phyloP scores from a whole-genome alignment of 2,329 filamentous ascomycete species.

The Fusarium setosum region DNA sequence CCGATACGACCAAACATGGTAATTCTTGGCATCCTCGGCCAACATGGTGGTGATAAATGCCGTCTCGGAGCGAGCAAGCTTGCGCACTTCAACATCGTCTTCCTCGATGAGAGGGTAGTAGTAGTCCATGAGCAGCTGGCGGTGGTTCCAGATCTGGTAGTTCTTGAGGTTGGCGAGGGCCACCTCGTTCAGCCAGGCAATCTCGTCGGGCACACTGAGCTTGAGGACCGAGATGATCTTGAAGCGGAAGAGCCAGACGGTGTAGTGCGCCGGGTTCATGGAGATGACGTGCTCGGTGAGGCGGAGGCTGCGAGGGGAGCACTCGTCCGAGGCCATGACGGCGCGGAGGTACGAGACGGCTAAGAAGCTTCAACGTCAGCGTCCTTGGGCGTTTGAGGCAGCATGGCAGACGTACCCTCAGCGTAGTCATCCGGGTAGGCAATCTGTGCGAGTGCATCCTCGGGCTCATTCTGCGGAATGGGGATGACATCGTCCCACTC shows the following conservation, averaged over 20 bases:
- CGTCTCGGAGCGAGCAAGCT: conserved; percentile 73
- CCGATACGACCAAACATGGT: conserved; percentile 97
- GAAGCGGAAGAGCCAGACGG: conserved; percentile 96
- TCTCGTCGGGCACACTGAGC: conserved; percentile 75
- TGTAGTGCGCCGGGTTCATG: conserved; percentile 98
- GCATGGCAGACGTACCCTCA: conserved; percentile 66
- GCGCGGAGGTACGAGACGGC: conserved; percentile 94
- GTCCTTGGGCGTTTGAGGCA: conserved; percentile 9
- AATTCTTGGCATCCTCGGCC: conserved; percentile 91
- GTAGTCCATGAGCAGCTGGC: conserved; percentile 72
- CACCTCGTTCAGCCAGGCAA: conserved; percentile 87
- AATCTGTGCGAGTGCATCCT: conserved; percentile 88
- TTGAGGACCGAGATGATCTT: conserved; percentile 77
- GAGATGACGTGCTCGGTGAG: conserved; percentile 91
- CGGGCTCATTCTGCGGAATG: conserved; percentile 86
- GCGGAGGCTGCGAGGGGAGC: conserved; percentile 79
- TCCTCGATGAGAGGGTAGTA: conserved; percentile 69
- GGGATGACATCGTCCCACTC: conserved; percentile 87
- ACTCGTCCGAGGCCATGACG: conserved; percentile 89
- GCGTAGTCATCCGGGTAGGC: conserved; percentile 90
- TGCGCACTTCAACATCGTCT: conserved; percentile 64
- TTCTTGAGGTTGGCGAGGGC: conserved; percentile 92
- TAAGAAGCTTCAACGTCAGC: conserved; percentile 47
- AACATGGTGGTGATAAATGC: conserved; percentile 86
- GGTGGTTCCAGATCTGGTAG: conserved; percentile 95